Evolutionary conservation across 108 stramenopile species (phyloP), one percentile per base, ranked within the genome.

Genomic region (Schizochytrium sp.): DNA sequence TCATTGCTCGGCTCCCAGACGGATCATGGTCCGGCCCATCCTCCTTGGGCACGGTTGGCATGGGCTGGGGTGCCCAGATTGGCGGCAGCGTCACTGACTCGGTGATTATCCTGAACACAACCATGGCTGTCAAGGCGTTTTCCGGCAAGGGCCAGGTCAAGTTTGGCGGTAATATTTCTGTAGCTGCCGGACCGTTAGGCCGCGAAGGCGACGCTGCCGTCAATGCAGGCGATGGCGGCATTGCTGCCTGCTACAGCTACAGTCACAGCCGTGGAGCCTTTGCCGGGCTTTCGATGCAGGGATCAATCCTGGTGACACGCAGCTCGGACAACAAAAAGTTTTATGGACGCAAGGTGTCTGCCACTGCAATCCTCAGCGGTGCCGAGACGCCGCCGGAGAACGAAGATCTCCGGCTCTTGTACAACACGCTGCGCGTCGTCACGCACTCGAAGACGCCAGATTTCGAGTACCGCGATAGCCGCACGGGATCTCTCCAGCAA

Each of bases 101-200:
- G 60, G 95, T 98, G 28, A 96, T 99, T 90, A 91, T 99, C 71
- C 92, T 98, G n/a, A 97, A 97, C 97, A 97, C 94, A 5, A 96
- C 98, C 63, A 92, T 92, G 5, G 96, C 97, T 5, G 97, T 98
- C 48, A 91, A 94, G 63, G 90, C 96, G 21, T 94, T 97, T 83
- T 95, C 95, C 88, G 90, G 90, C 21, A 91, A 92, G 58, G 92
- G 92, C 44, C 94, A 94, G 12, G 87, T 99, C 44, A 97, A 98
- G 72, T 90, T 99, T 44, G 98, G 98, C 41, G 97, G 95, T 21
- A 97, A 98, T 87, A 91, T 98, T 21, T 96, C 96, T 19, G 95
- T 98, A 45, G 97, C 98, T 0, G 88, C 98, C 21, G 98, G 98
- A 12, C 98, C 98, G 12, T 25, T 99, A 12, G 98, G 98, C 18